These are phyloP conservation scores for Zymoseptoria crescenta DNA, from an alignment of 2,329 filamentous ascomycete genomes.

Conservation along the genomic window DNA sequence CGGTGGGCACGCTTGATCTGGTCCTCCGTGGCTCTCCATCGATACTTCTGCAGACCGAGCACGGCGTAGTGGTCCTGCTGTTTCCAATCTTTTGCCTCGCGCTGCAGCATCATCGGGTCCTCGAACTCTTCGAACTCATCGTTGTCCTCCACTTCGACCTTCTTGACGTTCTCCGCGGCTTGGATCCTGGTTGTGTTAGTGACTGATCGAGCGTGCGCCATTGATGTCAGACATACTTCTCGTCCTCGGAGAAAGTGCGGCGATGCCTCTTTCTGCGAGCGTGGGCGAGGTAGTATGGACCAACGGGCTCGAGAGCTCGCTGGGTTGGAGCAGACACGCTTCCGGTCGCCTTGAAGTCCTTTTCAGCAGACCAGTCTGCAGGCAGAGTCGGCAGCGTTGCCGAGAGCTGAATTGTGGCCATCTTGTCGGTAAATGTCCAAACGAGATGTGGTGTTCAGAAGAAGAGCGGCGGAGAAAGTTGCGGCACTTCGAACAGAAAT, in stretches of 20 bases:
- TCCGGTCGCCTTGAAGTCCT: slow-evolving; percentile 82
- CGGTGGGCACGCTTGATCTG: slow-evolving; percentile 98
- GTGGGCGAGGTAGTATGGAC: slow-evolving; percentile 87
- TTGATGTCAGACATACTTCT: not conserved
- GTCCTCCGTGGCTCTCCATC: slow-evolving; percentile 86
- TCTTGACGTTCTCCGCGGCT: slow-evolving; percentile 90
- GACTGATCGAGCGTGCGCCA: not conserved
- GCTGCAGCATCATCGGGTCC: slow-evolving; percentile 82
- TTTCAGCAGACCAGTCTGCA: slow-evolving; percentile 74
- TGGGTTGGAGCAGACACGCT: slow-evolving; percentile 68
- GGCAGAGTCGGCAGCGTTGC: slow-evolving; percentile 68
- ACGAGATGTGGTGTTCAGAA: not conserved
- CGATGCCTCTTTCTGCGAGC: slow-evolving; percentile 83
- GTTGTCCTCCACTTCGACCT: slow-evolving; percentile 86
- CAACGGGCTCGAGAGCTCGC: slow-evolving; percentile 89
- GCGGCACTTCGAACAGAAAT: not conserved
- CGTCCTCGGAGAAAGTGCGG: slow-evolving; percentile 63
- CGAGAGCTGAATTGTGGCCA: slow-evolving; percentile 58
- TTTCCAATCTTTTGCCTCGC: slow-evolving; percentile 99
- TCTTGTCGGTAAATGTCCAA: slow-evolving; percentile 30
- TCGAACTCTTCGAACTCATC: slow-evolving; percentile 91
- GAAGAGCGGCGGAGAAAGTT: not conserved
- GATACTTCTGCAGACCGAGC: slow-evolving; percentile 84
- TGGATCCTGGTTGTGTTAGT: slow-evolving; percentile 88
- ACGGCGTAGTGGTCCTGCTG: slow-evolving; percentile 97